Conservation (phyloP, 257 asterid genomes). For the Ilex aquifolium region DNA sequence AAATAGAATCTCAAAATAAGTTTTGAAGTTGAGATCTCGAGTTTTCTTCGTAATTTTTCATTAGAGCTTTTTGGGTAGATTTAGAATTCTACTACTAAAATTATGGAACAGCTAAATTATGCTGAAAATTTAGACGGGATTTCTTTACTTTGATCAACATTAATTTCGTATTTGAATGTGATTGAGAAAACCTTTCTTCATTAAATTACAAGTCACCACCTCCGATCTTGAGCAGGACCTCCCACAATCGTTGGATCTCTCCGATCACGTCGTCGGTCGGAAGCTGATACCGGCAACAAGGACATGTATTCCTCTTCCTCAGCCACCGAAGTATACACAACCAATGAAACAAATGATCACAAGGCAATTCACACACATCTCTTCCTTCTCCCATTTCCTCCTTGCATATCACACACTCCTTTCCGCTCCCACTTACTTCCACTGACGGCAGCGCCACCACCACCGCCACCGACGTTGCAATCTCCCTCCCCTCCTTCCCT, state of each 20-base stretch:
- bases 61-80: too few relatives aligned
- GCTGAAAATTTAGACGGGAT: too few relatives aligned
- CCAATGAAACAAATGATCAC: constrained; percentile 87
- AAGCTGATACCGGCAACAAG: constrained; percentile 78
- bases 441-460: constrained; percentile 70
- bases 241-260: constrained; percentile 74
- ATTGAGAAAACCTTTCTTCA: too few relatives aligned
- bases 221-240: constrained; percentile 37
- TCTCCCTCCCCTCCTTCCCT: constrained; percentile 27
- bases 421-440: constrained; percentile 26
- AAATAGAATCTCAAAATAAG: too few relatives aligned
- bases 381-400: constrained; percentile 75
- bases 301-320: constrained; percentile 65
- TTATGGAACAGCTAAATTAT: too few relatives aligned
- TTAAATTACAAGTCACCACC: not conserved
- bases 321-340: constrained; percentile 70
- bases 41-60: too few relatives aligned
- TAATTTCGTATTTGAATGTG: too few relatives aligned
- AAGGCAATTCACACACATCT: constrained; percentile 83
- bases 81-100: too few relatives aligned
- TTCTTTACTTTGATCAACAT: too few relatives aligned
- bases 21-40: too few relatives aligned
- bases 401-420: constrained; percentile 71
- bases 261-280: constrained; percentile 69
- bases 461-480: constrained; percentile 50